Conservation (phyloP, 2,329 filamentous ascomycete species). For the Geosmithia flava region DNA sequence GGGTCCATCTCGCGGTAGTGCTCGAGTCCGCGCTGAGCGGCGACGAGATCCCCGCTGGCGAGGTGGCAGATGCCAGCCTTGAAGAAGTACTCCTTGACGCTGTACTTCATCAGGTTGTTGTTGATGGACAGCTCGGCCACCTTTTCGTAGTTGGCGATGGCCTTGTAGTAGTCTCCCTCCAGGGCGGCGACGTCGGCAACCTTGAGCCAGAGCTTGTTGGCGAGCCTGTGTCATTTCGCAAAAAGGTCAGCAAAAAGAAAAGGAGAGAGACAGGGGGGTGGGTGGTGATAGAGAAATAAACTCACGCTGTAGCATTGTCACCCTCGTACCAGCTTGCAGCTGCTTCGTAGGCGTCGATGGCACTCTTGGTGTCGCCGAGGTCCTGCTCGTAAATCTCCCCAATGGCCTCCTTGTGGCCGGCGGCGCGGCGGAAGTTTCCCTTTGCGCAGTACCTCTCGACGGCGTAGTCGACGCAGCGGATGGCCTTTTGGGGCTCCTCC, state of each 20-base stretch:
- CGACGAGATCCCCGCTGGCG: slow-evolving; percentile 60
- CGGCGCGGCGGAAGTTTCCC: slow-evolving; percentile 84
- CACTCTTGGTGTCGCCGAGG: slow-evolving; percentile 63
- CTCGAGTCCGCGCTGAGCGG: slow-evolving; percentile 66
- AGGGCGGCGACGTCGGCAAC: slow-evolving; percentile 78
- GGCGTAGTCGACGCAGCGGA: slow-evolving; percentile 64
- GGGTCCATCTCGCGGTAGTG: slow-evolving; percentile 72
- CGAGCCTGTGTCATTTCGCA: slow-evolving; percentile 57
- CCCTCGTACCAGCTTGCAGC: slow-evolving; percentile 84
- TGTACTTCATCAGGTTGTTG: slow-evolving; percentile 90
- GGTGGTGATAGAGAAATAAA: slow-evolving; percentile 47
- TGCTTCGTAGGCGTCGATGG: slow-evolving; percentile 72
- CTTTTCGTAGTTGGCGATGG: slow-evolving; percentile 72
- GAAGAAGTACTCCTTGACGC: slow-evolving; percentile 89
- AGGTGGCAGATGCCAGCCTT: slow-evolving; percentile 91
- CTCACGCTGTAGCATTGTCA: slow-evolving; percentile 73
- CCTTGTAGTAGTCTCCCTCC: slow-evolving; percentile 72
- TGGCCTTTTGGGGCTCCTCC: slow-evolving; percentile 71
- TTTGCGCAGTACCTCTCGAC: slow-evolving; percentile 79
- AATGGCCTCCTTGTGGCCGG: slow-evolving; percentile 79
- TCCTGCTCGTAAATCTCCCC: slow-evolving; percentile 80
- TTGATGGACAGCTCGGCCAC: slow-evolving; percentile 67
- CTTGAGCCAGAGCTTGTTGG: slow-evolving; percentile 90
- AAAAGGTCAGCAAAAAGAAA: not conserved
- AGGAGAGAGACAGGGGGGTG: not conserved